Evolutionary conservation across 805 yeast genomes (phyloP).

Genomic region (Kodamaea neixiangensis): DNA sequence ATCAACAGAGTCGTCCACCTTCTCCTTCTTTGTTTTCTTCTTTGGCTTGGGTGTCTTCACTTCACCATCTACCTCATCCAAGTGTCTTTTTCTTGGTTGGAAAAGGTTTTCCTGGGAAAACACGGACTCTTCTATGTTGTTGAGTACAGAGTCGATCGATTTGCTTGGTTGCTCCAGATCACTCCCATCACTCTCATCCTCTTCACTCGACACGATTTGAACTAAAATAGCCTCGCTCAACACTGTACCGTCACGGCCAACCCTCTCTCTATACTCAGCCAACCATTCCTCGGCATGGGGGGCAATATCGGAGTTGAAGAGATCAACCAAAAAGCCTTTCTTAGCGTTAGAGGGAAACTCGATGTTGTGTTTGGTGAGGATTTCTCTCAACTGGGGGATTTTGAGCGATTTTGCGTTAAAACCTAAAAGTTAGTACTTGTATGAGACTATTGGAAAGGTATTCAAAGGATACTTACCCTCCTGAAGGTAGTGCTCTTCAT

Average conservation of each 20-base stretch:
- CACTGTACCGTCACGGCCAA: not conserved
- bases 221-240: not conserved
- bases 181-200: not conserved
- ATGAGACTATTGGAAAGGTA: not conserved
- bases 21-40: slow-evolving; percentile 7
- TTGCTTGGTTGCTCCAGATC: not conserved
- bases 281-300: slow-evolving; percentile 49
- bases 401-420: slow-evolving; percentile 69
- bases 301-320: slow-evolving; percentile 56
- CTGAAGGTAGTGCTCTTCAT: slow-evolving; percentile 23
- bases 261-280: slow-evolving; percentile 22
- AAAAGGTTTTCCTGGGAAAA: slow-evolving; percentile 5
- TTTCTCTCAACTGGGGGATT: slow-evolving; percentile 68
- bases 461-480: slow-evolving; percentile 20
- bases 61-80: slow-evolving; percentile 13
- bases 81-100: slow-evolving; percentile 6
- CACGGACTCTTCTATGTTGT: not conserved
- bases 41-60: slow-evolving; percentile 4
- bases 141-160: not conserved
- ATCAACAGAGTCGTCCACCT: not conserved
- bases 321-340: slow-evolving; percentile 62
- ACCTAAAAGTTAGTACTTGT: slow-evolving; percentile 37
- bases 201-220: not conserved
- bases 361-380: slow-evolving; percentile 65
- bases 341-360: slow-evolving; percentile 61